Percentiles rank a stretch among this genome's conserved stretches.
phyloP scores from a whole-genome alignment of 2,329 filamentous ascomycete species.

The Lecanicillium sp. region DNA sequence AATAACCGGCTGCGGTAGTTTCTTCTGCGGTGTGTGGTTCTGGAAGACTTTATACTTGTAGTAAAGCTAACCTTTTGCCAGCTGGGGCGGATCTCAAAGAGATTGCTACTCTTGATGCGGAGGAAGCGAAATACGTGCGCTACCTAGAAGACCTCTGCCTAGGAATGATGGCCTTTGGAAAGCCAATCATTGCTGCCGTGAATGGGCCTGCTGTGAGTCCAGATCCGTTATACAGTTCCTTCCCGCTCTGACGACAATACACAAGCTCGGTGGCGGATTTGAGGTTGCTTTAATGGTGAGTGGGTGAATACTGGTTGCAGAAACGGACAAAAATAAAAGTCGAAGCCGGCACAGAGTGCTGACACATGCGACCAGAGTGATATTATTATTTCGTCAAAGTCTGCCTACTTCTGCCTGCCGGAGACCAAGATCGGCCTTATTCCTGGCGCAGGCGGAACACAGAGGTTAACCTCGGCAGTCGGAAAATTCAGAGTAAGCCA shows the following conservation, averaged over 20 bases:
- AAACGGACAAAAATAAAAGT: no score
- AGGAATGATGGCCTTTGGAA: constrained; percentile 11
- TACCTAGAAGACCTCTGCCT: constrained; percentile 21
- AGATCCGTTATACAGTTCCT: neutral
- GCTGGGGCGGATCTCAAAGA: constrained; percentile 28
- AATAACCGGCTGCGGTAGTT: constrained; percentile 23
- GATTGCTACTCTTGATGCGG: constrained; percentile 24
- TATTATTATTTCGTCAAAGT: constrained; percentile 15
- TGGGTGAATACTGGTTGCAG: constrained; percentile 9
- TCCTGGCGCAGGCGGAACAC: constrained; percentile 18
- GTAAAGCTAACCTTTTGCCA: constrained; percentile 7
- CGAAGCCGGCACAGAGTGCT: no score
- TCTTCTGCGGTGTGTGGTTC: constrained; percentile 21
- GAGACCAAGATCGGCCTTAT: constrained; percentile 19
- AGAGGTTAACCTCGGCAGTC: constrained; percentile 15
- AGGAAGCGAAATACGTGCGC: constrained; percentile 7
- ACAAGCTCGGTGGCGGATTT: constrained; percentile 32
- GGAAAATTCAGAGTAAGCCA: constrained; percentile 17
- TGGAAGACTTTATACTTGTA: neutral
- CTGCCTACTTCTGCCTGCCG: constrained; percentile 16
- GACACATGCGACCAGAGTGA: constrained; percentile 13
- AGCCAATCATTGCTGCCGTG: constrained; percentile 34
- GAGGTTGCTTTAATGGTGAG: constrained; percentile 30
- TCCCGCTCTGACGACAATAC: neutral
- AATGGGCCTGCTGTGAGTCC: constrained; percentile 30